Base-by-base conservation (phyloP, 768 basidiomycete genomes). In the Collybia nuda region DNA sequence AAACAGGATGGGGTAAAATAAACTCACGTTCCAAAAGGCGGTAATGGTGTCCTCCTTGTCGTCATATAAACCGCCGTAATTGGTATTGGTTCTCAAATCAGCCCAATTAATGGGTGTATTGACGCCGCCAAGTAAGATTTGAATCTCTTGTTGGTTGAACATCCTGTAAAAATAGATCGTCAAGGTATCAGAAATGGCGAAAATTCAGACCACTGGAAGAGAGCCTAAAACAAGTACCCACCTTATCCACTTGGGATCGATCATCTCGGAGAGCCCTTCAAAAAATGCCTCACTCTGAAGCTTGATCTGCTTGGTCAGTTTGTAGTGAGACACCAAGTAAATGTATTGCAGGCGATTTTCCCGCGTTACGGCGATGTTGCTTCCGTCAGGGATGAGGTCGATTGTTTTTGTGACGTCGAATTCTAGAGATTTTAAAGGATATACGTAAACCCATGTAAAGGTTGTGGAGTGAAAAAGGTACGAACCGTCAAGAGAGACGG, bases 71-170 rank as follows among this genome's bases (percentile, higher is more conserved):
- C 94, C 93, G 1, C 93, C 92, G 54, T 96, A 93, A 44, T 85
- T 79, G 0, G 91, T 91, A 59, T 98, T 75, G 7, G 64, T 60
- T 50, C 85, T 74, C 51, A 98, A 67, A 66, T 99, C 95, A 14
- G 87, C 83, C 6, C 98, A 56, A 62, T 95, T 89, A 41, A 96
- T 86, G 0, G 88, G 87, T 0, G 90, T 75, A 52, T 95, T 88
- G 26, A 90, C 88, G 6, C 92, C 93, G 0, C 95, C 95, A 5
- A 99, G 76, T 1, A 98, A 74, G 42, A 96, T 87, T 63, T 94
- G 93, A 3, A 98, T 75, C 67, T 98, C 97, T 63, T 92, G 89
- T 56, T 96, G 95, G 66, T 98, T 96, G 71, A 98, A 99, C 91
- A 98, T 95, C 40, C 93, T 90, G 54, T 17, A 47, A 28, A 38